Evolutionary conservation across 441 rosid genomes (phyloP).

Genomic region (Biscutella auriculata): DNA sequence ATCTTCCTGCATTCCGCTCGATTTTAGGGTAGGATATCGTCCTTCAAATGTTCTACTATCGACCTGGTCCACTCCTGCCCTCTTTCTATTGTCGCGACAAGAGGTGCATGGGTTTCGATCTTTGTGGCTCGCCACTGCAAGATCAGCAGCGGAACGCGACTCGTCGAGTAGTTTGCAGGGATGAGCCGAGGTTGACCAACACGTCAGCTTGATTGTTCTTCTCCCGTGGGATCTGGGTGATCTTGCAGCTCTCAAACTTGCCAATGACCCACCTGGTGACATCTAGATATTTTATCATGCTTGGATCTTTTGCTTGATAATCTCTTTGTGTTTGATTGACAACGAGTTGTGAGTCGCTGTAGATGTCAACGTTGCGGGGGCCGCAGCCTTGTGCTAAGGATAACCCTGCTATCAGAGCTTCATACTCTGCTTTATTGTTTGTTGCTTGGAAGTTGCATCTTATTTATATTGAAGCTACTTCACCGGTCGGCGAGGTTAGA

Average conservation of each 20-base stretch:
- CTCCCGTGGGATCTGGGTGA: background rate
- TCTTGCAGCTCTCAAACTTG: background rate
- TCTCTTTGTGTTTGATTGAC: background rate
- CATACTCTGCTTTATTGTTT: background rate
- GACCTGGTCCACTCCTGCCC: too few relatives aligned
- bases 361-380: background rate
- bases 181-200: background rate
- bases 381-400: background rate
- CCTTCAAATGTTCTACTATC: too few relatives aligned
- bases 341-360: background rate
- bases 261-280: background rate
- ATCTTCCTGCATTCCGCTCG: too few relatives aligned
- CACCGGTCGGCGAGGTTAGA: background rate
- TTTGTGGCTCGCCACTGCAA: background rate
- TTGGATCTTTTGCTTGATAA: background rate
- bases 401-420: background rate
- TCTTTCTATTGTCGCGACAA: too few relatives aligned
- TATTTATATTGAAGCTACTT: background rate
- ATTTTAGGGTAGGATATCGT: too few relatives aligned
- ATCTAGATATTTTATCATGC: background rate
- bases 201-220: background rate
- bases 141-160: background rate
- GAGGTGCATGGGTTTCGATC: too few relatives aligned
- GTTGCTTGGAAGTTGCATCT: background rate
- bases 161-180: background rate